Evolutionary conservation across 2,329 filamentous ascomycete genomes (phyloP), one percentile per base, ranked within the genome.

Genomic region (Geoglossum cookeanum): DNA sequence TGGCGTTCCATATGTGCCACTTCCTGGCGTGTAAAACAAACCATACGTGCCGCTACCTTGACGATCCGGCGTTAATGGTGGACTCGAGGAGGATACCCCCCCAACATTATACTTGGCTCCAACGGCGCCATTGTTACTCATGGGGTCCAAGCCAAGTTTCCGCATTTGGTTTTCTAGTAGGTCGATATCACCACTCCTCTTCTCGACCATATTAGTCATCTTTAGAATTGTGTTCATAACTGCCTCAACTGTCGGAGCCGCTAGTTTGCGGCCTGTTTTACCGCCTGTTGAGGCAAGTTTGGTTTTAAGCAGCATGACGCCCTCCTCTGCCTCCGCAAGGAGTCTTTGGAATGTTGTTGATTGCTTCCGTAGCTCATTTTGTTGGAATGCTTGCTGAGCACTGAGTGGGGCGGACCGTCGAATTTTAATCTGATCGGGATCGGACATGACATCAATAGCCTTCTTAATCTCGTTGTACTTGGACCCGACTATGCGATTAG

Each of bases 171-270:
- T 80, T 70, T 97, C 92, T 35, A 97, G 76, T 5, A 95, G 80
- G 67, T 95, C 88, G 56, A 98, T 82, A 64, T 97, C 91, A 58
- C 84, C 87, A 66, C 86, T 92, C 67, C 87, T 86, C 71, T 88
- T 87, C 74, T 97, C 87, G 0, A 86, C 86, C 84, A 96, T 91
- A 59, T 75, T 79, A 37, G 90, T 96, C 85, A 98, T 90, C 66
- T 92, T 95, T 58, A 76, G 75, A 62, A 98, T 94, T 0, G 92
- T 98, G 59, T 86, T 87, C 63, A 90, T 84, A 22, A 98, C 87
- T 0, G 88, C 87, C 64, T 96, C 92, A 8, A 96, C 87, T 0
- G 90, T 96, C 0, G 92, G 92, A 27, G 17, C 3, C 83, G 78
- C 55, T 76, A 74, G 37, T 76, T 62, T 73, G 56, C 55, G 45